A percentile compares a stretch with the other conserved stretches of the same genome.
These are phyloP conservation scores for Ophiostoma angusticollis DNA, from an alignment of 2,329 filamentous ascomycete species.

Conservation along the genomic window DNA sequence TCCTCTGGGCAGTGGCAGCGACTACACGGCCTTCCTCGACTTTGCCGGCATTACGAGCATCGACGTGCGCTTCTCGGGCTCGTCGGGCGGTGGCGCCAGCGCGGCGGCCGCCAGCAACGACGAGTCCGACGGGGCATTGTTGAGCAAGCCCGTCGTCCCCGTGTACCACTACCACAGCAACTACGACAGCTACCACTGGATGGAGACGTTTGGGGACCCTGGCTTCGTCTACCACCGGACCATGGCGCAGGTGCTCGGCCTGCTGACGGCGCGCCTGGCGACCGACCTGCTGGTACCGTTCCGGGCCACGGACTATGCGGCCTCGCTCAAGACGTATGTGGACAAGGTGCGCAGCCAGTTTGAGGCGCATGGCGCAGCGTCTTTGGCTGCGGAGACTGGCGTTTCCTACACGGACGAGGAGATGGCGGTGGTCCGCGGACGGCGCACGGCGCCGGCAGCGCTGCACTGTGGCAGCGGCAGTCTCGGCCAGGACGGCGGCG, in stretches of 20 bases:
- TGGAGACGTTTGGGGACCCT: constrained; percentile 65
- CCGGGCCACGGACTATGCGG: constrained; percentile 51
- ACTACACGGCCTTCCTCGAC: constrained; percentile 66
- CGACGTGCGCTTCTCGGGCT: constrained; percentile 46
- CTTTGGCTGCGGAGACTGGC: neutral
- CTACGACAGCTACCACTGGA: constrained; percentile 83
- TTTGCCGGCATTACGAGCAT: constrained; percentile 54
- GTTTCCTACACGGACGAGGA: neutral
- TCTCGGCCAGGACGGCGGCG: neutral
- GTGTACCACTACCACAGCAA: constrained; percentile 79
- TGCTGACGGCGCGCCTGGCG: constrained; percentile 47
- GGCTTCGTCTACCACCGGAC: constrained; percentile 53
- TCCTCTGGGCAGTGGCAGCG: constrained; percentile 60
- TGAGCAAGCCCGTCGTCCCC: no score
- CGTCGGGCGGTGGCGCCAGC: constrained; percentile 18
- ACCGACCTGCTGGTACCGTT: constrained; percentile 52
- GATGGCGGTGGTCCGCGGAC: constrained; percentile 16
- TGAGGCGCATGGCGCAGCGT: constrained; percentile 13
- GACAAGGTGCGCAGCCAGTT: constrained; percentile 38
- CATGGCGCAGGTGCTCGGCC: constrained; percentile 51
- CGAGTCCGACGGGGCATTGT: constrained; percentile 22
- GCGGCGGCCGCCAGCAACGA: neutral
- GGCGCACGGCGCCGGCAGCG: no score
- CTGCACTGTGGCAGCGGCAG: no score
- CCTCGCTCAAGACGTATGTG: constrained; percentile 39